Conservation (phyloP, 2,329 filamentous ascomycete species). For the Plectosphaerella plurivora region DNA sequence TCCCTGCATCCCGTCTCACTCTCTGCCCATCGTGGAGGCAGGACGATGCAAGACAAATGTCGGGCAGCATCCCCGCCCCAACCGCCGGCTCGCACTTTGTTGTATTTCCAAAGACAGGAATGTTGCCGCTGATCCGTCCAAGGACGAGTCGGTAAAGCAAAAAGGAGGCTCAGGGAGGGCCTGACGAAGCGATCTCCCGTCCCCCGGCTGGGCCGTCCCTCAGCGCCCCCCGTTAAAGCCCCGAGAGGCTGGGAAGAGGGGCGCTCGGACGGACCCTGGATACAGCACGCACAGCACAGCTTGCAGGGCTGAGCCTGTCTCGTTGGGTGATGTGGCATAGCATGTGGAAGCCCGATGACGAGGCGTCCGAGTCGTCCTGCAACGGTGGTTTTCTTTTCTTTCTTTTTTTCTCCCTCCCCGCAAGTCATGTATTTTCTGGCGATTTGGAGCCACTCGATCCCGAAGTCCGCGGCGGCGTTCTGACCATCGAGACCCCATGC, state of each 20-base stretch:
- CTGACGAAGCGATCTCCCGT: too few relatives aligned
- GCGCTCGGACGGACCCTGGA: conserved; percentile 7
- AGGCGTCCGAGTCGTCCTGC: neutral
- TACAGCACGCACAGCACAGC: neutral
- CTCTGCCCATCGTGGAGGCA: neutral
- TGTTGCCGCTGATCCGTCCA: neutral
- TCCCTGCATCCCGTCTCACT: conserved; percentile 1
- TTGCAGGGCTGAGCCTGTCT: conserved; percentile 14
- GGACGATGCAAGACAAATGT: neutral
- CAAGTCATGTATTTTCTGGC: too few relatives aligned
- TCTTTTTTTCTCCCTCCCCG: too few relatives aligned
- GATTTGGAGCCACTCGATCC: too few relatives aligned
- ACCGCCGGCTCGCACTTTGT: too few relatives aligned
- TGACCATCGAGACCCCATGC: too few relatives aligned
- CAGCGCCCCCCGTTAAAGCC: neutral
- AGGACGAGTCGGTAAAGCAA: too few relatives aligned
- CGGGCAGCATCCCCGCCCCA: too few relatives aligned
- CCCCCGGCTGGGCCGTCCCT: too few relatives aligned
- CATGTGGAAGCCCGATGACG: neutral
- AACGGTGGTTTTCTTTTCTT: neutral
- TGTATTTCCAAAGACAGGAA: neutral
- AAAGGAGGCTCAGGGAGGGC: too few relatives aligned
- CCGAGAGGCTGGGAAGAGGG: neutral
- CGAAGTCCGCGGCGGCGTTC: conserved; percentile 11
- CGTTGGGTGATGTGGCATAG: conserved; percentile 13